Evolutionary conservation across 1,284 basidiomycete genomes (phyloP).

Genomic region (Melampsora americana): DNA sequence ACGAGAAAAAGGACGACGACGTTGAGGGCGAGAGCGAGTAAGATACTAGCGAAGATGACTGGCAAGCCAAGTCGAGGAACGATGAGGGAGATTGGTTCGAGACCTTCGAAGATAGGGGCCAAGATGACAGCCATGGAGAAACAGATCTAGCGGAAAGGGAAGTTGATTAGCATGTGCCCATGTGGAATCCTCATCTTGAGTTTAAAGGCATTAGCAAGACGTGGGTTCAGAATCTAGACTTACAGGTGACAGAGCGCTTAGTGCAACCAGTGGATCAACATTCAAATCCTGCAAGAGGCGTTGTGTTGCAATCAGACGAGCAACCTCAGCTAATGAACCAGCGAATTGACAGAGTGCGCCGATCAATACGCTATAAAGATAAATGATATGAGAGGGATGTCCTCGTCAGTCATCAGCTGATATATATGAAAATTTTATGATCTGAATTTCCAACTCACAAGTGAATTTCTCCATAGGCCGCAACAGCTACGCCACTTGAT

Average conservation of each 20-base stretch:
- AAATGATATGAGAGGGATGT: not conserved
- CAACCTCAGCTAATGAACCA: slow-evolving; percentile 33
- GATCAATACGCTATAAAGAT: slow-evolving; percentile 9
- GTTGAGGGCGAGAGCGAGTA: slow-evolving; percentile 33
- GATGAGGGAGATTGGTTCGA: slow-evolving; percentile 23
- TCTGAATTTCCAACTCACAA: not conserved
- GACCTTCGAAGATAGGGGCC: slow-evolving; percentile 30
- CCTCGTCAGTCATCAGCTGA: not conserved
- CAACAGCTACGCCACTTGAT: slow-evolving; percentile 32
- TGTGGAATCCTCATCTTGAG: too few relatives aligned
- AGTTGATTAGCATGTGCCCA: too few relatives aligned
- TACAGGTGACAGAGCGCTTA: slow-evolving; percentile 29
- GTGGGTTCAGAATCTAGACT: not conserved
- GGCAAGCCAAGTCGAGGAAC: slow-evolving; percentile 18
- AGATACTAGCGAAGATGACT: slow-evolving; percentile 8
- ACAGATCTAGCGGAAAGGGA: slow-evolving; percentile 16
- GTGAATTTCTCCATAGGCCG: slow-evolving; percentile 41
- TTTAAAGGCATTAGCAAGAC: too few relatives aligned
- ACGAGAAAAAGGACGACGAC: slow-evolving; percentile 33
- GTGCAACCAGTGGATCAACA: slow-evolving; percentile 31
- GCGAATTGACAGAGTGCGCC: slow-evolving; percentile 21
- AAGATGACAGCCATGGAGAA: slow-evolving; percentile 26
- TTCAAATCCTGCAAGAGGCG: slow-evolving; percentile 31
- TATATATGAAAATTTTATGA: too few relatives aligned
- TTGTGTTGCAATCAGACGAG: slow-evolving; percentile 36